Conservation (phyloP, 2,329 filamentous ascomycete species). For the Colletotrichum tropicale region DNA sequence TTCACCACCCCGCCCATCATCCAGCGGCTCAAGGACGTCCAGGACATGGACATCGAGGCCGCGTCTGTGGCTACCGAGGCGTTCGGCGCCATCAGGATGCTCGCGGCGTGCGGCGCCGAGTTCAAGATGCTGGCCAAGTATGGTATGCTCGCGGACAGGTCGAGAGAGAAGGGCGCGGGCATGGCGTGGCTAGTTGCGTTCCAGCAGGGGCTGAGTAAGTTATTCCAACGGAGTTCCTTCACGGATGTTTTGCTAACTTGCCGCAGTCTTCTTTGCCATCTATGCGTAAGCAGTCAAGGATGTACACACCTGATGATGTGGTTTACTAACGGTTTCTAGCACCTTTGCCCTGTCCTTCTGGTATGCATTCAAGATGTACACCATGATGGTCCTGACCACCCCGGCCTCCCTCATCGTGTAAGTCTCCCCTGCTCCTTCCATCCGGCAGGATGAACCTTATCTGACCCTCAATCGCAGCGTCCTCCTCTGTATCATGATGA, state of each 20-base stretch:
- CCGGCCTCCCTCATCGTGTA: constrained; percentile 26
- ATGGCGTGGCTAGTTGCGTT: constrained; percentile 25
- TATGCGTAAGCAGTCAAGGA: constrained; percentile 17
- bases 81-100: constrained; percentile 45
- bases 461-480: constrained; percentile 7
- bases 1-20: constrained; percentile 36
- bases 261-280: constrained; percentile 20
- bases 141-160: constrained; percentile 35
- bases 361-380: constrained; percentile 24
- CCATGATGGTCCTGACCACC: constrained; percentile 20
- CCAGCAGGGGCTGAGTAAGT: constrained; percentile 29
- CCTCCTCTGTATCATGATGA: constrained; percentile 29
- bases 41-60: constrained; percentile 40
- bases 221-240: background rate
- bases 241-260: background rate
- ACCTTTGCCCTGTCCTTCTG: constrained; percentile 25
- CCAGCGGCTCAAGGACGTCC: constrained; percentile 34
- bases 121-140: constrained; percentile 38
- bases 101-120: constrained; percentile 47
- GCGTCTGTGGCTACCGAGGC: constrained; percentile 43
- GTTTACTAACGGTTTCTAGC: background rate
- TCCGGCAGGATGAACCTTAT: background rate
- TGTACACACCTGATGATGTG: no score
- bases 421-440: background rate
- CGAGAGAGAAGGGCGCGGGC: constrained; percentile 31